These are phyloP conservation scores for Bidens hawaiensis DNA, from an alignment of 140 eudicot species.

Conservation along the genomic window DNA sequence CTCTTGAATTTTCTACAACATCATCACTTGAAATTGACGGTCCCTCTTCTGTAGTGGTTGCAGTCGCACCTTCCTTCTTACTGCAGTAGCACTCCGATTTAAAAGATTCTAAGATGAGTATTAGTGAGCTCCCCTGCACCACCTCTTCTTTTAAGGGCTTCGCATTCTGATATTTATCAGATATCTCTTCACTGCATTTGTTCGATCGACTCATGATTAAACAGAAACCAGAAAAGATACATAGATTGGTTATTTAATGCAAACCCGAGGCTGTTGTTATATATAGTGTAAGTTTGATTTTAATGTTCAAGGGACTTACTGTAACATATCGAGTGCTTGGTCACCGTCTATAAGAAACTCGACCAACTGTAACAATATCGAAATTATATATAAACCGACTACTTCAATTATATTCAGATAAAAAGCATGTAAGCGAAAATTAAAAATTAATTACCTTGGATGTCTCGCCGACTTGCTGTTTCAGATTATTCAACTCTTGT, in stretches of 20 bases:
- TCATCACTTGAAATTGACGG: background rate
- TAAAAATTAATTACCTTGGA: conserved; percentile 34
- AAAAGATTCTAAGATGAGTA: too few relatives aligned
- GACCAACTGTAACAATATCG: conserved; percentile 4
- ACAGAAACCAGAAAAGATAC: too few relatives aligned
- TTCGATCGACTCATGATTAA: too few relatives aligned
- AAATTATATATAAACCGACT: too few relatives aligned
- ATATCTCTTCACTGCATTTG: conserved; percentile 66
- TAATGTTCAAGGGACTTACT: conserved; percentile 1
- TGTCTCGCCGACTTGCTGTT: conserved; percentile 53
- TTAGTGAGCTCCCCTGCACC: conserved; percentile 30
- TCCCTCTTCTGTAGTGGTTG: too few relatives aligned
- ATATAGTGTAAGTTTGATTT: too few relatives aligned
- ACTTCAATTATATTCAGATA: background rate
- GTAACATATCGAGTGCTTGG: background rate
- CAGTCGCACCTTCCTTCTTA: too few relatives aligned
- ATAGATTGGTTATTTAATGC: too few relatives aligned
- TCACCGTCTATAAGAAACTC: background rate
- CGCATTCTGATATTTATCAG: conserved; percentile 57
- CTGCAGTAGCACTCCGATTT: too few relatives aligned
- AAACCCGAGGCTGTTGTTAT: too few relatives aligned
- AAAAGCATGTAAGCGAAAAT: too few relatives aligned
- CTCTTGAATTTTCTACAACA: too few relatives aligned
- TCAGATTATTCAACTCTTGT: conserved; percentile 40
- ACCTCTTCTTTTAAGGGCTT: conserved; percentile 43